Conservation (phyloP, 257 asterid species). For the Solanum habrochaites region DNA sequence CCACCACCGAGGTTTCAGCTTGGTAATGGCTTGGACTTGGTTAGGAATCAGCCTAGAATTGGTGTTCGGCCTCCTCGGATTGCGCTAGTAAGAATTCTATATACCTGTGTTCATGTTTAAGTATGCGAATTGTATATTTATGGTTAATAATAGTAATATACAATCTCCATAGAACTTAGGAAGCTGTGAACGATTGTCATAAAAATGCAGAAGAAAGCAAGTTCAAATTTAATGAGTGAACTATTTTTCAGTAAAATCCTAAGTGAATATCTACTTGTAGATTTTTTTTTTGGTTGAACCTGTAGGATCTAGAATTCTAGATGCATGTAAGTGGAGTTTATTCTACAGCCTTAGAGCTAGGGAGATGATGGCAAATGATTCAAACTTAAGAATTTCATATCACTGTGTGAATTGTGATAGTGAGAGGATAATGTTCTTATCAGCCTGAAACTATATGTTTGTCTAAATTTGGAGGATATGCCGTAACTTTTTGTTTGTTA, state of each 20-base stretch:
- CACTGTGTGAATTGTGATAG: neutral
- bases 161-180: neutral
- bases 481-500: neutral
- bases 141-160: neutral
- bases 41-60: conserved; percentile 55
- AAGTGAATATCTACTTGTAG: neutral
- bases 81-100: neutral
- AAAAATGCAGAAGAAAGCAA: neutral
- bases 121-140: neutral
- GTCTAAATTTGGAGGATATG: neutral
- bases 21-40: conserved; percentile 48
- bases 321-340: neutral
- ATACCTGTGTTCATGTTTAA: neutral
- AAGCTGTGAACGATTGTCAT: neutral
- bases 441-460: neutral
- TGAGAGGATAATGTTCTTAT: neutral
- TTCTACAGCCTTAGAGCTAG: neutral
- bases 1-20: conserved; percentile 27
- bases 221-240: neutral
- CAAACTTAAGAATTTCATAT: neutral
- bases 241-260: neutral
- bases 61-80: conserved; percentile 39
- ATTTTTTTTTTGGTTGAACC: neutral
- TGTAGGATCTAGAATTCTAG: neutral
- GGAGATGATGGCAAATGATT: neutral